Base-by-base conservation (phyloP, 257 asterid species). In the Datura wrightii region DNA sequence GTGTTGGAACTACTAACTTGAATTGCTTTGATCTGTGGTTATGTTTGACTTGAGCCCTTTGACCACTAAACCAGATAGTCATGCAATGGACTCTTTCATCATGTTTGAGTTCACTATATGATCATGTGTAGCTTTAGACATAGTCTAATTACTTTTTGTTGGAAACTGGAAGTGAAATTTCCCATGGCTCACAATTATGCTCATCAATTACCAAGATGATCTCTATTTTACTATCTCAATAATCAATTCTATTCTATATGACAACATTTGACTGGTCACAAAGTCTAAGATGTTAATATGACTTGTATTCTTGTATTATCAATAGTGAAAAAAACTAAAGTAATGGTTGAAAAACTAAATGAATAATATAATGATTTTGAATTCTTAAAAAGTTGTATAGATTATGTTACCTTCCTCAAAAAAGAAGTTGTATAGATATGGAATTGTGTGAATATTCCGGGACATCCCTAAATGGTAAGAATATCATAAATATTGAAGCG, bases 31-130 rank as follows among this genome's bases (percentile, higher is more conserved):
- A 54, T n/a, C 34, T 58, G 5, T 58, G 65, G 31, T 10, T 18
- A 18, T 58, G 56, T 44, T 71, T 44, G 39, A 44, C 39, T 42
- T n/a, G 55, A 10, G 56, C 56, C 18, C 56, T n/a, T 19, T 78
- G 63, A 78, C 42, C 63, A 52, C 58, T 31, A 52, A 50, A 50
- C 31, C 31, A 50, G 46, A 52, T 76, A 34, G 24, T 14, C 63
- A 52, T 50, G 60, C 46, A 50, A 31, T 76, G 62, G 48, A 52
- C 48, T 50, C 31, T 56, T 72, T 10, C 56, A 74, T 10, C 58
- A 74, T 74, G 81, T 74, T 48, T 74, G 42, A 74, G 44, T 74
- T 48, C 48, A 48, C 81, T 74, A 24, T 48, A 74, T 48, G 81
- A 18, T 74, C 59, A 48, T 19, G 55, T 74, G 81, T 74, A 19